Percentiles rank a stretch among this genome's conserved stretches.
Evolutionary conservation across 306 rosid genomes (phyloP).

Genomic region (Ochetophila trinervis): DNA sequence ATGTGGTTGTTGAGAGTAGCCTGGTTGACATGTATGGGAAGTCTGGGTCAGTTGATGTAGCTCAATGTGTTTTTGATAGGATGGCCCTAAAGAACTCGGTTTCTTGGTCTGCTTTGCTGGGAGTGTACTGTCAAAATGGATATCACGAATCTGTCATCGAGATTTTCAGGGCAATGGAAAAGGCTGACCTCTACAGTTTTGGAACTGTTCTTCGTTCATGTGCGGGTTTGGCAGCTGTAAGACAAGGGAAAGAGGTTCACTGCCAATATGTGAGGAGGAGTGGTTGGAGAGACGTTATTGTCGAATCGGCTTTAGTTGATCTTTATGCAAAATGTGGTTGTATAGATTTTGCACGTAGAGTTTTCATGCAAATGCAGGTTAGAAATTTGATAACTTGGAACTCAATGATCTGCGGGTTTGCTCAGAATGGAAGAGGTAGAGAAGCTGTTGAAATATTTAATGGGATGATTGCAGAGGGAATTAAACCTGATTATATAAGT

Average conservation of each 20-base stretch:
- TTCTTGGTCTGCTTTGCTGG: conserved; percentile 79
- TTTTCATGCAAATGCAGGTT: conserved; percentile 52
- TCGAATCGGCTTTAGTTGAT: conserved; percentile 84
- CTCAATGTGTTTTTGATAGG: conserved; percentile 57
- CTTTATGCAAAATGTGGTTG: conserved; percentile 86
- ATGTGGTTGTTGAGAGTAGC: conserved; percentile 86
- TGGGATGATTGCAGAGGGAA: conserved; percentile 58
- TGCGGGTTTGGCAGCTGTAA: conserved; percentile 64
- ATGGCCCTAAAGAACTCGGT: conserved; percentile 61
- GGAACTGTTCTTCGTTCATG: conserved; percentile 80
- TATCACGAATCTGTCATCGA: conserved; percentile 54
- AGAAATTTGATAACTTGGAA: conserved; percentile 89
- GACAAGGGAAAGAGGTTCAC: conserved; percentile 86
- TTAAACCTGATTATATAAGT: conserved; percentile 68
- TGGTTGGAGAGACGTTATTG: conserved; percentile 73
- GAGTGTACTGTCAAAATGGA: conserved; percentile 69
- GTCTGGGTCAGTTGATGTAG: conserved; percentile 49
- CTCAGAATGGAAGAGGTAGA: conserved; percentile 73
- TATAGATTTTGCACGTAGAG: conserved; percentile 46
- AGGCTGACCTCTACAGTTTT: conserved; percentile 55
- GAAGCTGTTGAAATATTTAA: conserved; percentile 56
- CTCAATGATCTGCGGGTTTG: conserved; percentile 78
- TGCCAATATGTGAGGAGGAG: conserved; percentile 76
- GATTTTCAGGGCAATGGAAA: conserved; percentile 57
- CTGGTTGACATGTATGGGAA: conserved; percentile 94